Evolutionary conservation across 2,329 filamentous ascomycete genomes (phyloP), one percentile per base, ranked within the genome.

Genomic region (Cladosporium halotolerans): DNA sequence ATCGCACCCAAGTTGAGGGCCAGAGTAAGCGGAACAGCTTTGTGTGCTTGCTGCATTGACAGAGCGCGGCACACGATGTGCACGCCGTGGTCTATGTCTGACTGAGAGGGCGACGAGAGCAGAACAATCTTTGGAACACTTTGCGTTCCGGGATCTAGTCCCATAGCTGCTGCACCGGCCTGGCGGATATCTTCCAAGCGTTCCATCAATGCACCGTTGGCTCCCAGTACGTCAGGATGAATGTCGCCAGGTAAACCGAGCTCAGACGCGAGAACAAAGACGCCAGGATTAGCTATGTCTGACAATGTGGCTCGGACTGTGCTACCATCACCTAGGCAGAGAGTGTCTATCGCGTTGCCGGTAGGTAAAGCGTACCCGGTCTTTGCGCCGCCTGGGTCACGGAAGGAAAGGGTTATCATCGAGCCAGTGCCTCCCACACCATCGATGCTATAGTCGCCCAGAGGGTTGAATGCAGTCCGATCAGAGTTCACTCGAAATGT

Each of bases 81-180:
- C 5, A 58, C 53, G 10, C 62, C 62, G 7, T 56, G 19, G 3
- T 44, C 48, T 16, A 36, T 42, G 8, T 48, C 54, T 10, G 33
- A 52, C 1, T 34, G 39, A 4, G 23, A 54, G 6, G 66, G 52
- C 45, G 52, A 55, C 70, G 74, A 32, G 63, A 83, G 73, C 13
- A 85, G 69, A 11, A 76, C 79, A 36, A 87, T 81, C 63, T 87
- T 85, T 1, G 84, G 84, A 1, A 86, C 75, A 0, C 77, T 75
- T 6, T 77, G 77, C 1, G 68, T 69, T 1, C 70, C 68, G 10
- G 70, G 67, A 0, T 72, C 66, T 4, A 88, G 70, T 0, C 83
- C 82, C 83, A 88, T 88, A 19, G 71, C 72, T 0, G 78, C 73
- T 0, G 81, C 79, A 1, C 80, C 84, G 42, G 75, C 71, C 45